Evolutionary conservation across 2,329 filamentous ascomycete genomes (phyloP), one percentile per base, ranked within the genome.

Genomic region (Sarocladium brachiariae): DNA sequence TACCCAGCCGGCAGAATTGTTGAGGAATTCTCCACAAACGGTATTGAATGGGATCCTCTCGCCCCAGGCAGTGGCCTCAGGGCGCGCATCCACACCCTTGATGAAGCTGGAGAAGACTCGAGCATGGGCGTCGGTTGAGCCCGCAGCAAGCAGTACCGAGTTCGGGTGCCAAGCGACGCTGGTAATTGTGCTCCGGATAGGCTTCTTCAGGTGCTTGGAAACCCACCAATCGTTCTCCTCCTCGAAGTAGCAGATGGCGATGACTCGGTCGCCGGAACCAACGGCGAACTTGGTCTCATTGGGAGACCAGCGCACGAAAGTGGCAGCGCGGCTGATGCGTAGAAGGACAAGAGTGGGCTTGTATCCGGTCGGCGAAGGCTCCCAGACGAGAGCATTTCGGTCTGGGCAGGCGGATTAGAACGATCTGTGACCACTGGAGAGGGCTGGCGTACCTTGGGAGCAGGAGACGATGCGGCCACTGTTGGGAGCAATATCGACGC

Each of bases 151-250:
- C 27, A 99, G 80, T 14, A 99, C 93, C 9, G 88, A 95, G 76
- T 99, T 99, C 31, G 93, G 93, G 70, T 99, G 93, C 93, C 93
- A 99, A 52, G 86, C 85, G 39, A 99, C 83, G 14, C 87, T 90
- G 51, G 93, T 97, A 61, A 99, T 92, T 52, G 93, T 99, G 67
- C 90, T 96, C 58, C 92, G 87, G 62, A 99, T 95, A 18, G 93
- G 93, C 80, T 97, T 99, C 82, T 97, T 97, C 64, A 99, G 73
- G 71, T 99, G 93, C 78, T 99, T 99, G 33, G 91, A 96, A 37
- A 99, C 92, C 93, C 93, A 99, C 93, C 93, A 99, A 75, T 99
- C 91, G 70, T 99, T 96, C 70, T 99, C 93, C 67, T 96, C 89
- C 65, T 99, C 93, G 61, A 99, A 99, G 75, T 97, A 97, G 77